Evolutionary conservation across 768 basidiomycete species (phyloP), one percentile per base, ranked within the genome.

Genomic region (Mrakia frigida): DNA sequence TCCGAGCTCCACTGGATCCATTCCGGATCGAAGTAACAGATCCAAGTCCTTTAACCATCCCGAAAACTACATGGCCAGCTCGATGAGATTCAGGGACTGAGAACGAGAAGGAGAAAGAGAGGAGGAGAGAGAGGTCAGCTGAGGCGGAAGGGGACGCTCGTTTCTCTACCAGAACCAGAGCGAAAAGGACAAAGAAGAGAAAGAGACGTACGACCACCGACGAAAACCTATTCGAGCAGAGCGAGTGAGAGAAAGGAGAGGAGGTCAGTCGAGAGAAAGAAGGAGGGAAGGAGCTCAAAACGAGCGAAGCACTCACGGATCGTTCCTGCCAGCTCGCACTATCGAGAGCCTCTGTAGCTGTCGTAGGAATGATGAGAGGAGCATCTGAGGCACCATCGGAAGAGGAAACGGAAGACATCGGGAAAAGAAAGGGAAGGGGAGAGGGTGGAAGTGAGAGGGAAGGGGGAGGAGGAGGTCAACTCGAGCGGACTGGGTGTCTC

Each of bases 61-160:
- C 35, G 18, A 72, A 72, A 0, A 72, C 70, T 16, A 72, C 25
- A 23, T 18, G 28, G 5, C 70, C 70, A 25, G 70, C 14, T 33
- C 70, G 70, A 59, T 72, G 70, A 11, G 70, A 39, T 18, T 72
- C 70, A 21, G 70, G 70, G 6, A 70, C 69, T 70, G 4, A 6
- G 21, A 1, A 5, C 25, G n/a, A 16, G 43, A 35, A 23, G 18
- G 28, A 25, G 39, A 69, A 46, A n/a, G 16, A 43, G 43, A 28
- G 35, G 67, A 37, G 37, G 39, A 39, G 9, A 13, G 65, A 41
- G 21, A 69, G 67, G n/a, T 46, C 67, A 25, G 23, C 39, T n/a
- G 39, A 14, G 7, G 35, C 10, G 31, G 35, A 65, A n/a, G 23
- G 7, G 14, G 28, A 4, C 46, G 31, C 69, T 31, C 28, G 41